Conservation (phyloP, 805 yeast species). For the Isabelozyma rhagii region DNA sequence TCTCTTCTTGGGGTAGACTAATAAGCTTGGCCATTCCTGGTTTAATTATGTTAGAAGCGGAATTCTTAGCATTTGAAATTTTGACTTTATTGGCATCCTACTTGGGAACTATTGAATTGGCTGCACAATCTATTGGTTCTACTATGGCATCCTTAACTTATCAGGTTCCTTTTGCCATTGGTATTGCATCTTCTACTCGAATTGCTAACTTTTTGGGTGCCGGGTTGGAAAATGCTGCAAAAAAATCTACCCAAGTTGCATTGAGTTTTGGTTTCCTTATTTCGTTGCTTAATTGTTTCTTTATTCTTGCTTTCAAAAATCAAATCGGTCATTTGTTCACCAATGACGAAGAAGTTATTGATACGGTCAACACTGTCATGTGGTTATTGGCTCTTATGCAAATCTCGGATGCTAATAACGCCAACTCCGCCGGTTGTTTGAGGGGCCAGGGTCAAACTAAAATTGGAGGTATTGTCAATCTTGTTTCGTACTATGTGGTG, state of each 20-base stretch:
- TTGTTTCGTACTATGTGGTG: constrained; percentile 55
- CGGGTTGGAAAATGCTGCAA: constrained; percentile 34
- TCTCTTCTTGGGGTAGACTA: constrained; percentile 45
- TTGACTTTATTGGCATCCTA: constrained; percentile 53
- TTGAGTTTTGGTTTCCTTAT: constrained; percentile 33
- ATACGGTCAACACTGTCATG: constrained; percentile 48
- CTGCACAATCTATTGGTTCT: constrained; percentile 45
- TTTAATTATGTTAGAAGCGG: constrained; percentile 57
- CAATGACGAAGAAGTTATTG: constrained; percentile 54
- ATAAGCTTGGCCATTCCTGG: constrained; percentile 51
- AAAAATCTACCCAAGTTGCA: constrained; percentile 34
- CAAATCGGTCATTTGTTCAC: constrained; percentile 51
- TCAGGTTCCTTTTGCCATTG: constrained; percentile 57
- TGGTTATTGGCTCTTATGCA: constrained; percentile 69
- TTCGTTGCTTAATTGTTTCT: constrained; percentile 29
- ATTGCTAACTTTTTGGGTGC: constrained; percentile 57
- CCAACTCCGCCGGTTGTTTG: constrained; percentile 71
- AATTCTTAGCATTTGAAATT: constrained; percentile 56
- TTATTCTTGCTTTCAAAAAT: constrained; percentile 27
- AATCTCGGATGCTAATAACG: constrained; percentile 64
- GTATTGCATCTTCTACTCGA: constrained; percentile 57
- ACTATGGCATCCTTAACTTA: constrained; percentile 54
- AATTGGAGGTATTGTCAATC: constrained; percentile 57
- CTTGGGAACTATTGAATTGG: constrained; percentile 50
- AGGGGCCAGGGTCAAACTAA: constrained; percentile 77